phyloP scores from a whole-genome alignment of 768 basidiomycete genomes.

The Cubamyces sp. region DNA sequence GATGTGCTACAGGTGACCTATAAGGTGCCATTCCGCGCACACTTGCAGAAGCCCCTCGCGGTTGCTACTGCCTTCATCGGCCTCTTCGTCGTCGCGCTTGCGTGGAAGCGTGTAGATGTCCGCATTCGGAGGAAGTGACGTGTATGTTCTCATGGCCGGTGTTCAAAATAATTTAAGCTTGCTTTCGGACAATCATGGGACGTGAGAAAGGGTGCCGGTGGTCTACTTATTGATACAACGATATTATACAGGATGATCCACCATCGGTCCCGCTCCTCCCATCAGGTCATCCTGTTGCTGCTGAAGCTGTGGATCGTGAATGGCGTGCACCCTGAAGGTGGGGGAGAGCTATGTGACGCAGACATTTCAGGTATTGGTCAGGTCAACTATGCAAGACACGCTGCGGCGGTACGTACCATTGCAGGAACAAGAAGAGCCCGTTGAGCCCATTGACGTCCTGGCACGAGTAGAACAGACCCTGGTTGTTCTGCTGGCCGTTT shows the following conservation, averaged over 20 bases:
- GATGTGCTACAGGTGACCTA: slow-evolving; percentile 72
- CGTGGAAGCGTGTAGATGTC: slow-evolving; percentile 55
- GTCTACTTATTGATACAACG: slow-evolving; percentile 9
- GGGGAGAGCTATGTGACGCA: slow-evolving; percentile 34
- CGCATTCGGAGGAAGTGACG: slow-evolving; percentile 46
- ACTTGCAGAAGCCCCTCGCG: slow-evolving; percentile 83
- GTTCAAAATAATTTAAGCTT: slow-evolving; percentile 15
- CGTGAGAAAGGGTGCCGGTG: neutral
- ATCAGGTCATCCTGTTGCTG: slow-evolving; percentile 25
- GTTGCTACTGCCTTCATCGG: slow-evolving; percentile 73
- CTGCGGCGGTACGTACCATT: slow-evolving; percentile 43
- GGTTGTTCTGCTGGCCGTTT: slow-evolving; percentile 44
- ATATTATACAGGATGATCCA: neutral
- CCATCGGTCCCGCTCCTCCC: neutral
- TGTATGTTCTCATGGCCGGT: slow-evolving; percentile 16
- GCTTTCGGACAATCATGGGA: neutral
- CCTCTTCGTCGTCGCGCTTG: slow-evolving; percentile 58
- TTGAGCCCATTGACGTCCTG: slow-evolving; percentile 38
- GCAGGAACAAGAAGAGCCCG: slow-evolving; percentile 54
- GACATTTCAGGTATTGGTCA: neutral
- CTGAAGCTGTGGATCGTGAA: slow-evolving; percentile 50
- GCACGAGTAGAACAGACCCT: slow-evolving; percentile 50
- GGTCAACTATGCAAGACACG: neutral
- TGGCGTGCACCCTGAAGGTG: slow-evolving; percentile 45
- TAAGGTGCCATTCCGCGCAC: slow-evolving; percentile 77